phyloP scores from a whole-genome alignment of 1,284 basidiomycete genomes.

The Fomes fomentarius region DNA sequence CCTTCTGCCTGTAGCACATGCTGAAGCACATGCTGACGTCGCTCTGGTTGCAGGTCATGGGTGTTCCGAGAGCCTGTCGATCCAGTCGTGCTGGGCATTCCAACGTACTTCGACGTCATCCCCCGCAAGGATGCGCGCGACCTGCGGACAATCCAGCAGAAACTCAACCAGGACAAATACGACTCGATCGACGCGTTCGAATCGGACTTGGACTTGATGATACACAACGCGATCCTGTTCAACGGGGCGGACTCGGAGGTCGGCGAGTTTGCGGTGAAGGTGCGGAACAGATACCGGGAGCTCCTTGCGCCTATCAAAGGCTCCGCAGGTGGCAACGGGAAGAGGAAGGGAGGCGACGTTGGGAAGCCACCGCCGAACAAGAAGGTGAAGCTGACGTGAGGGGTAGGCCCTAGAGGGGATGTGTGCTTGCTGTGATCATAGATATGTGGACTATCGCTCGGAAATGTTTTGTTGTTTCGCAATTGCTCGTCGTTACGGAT shows the following conservation, averaged over 20 bases:
- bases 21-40: neutral
- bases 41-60: slow-evolving; percentile 52
- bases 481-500: slow-evolving; percentile 22
- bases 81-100: slow-evolving; percentile 75
- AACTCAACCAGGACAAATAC: slow-evolving; percentile 85
- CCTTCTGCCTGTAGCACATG: too few relatives aligned
- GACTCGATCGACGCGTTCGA: slow-evolving; percentile 78
- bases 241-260: slow-evolving; percentile 84
- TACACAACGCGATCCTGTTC: slow-evolving; percentile 84
- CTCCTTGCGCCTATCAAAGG: slow-evolving; percentile 52
- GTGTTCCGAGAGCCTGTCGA: slow-evolving; percentile 89
- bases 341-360: slow-evolving; percentile 70
- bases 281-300: slow-evolving; percentile 56
- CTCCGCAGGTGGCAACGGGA: slow-evolving; percentile 42
- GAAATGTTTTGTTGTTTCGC: slow-evolving; percentile 18
- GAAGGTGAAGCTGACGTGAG: slow-evolving; percentile 56
- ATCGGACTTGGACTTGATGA: slow-evolving; percentile 85
- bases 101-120: slow-evolving; percentile 84
- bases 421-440: slow-evolving; percentile 19
- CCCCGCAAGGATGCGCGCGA: slow-evolving; percentile 88
- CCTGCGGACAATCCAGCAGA: slow-evolving; percentile 80
- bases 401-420: neutral
- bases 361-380: slow-evolving; percentile 66
- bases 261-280: slow-evolving; percentile 55
- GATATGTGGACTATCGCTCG: slow-evolving; percentile 21